phyloP scores from a whole-genome alignment of 2,329 filamentous ascomycete species.

The Penicillium palitans region DNA sequence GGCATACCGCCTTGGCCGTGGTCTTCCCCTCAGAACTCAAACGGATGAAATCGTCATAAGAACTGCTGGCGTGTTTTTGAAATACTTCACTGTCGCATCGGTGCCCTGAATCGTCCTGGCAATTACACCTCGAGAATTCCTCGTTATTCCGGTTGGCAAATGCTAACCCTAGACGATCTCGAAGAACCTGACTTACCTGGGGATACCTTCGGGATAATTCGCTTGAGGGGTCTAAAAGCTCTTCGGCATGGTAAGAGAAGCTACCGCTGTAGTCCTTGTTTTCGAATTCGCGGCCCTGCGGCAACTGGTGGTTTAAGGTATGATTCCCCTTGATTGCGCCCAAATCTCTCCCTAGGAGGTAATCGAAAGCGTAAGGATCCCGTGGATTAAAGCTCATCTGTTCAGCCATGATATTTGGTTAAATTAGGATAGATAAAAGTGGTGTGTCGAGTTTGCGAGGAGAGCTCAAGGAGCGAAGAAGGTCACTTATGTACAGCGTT shows the following conservation, averaged over 20 bases:
- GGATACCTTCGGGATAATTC: slow-evolving; percentile 9
- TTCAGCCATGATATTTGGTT: neutral
- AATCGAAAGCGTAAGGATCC: neutral
- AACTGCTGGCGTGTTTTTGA: neutral
- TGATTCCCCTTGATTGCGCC: slow-evolving; percentile 1
- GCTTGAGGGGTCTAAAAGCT: slow-evolving; percentile 14
- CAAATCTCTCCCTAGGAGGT: neutral
- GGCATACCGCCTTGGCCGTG: neutral
- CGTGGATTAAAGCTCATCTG: neutral
- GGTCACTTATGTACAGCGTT: neutral
- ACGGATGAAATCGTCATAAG: neutral
- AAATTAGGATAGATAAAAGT: neutral
- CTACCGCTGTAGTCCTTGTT: neutral
- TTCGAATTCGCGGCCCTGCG: neutral
- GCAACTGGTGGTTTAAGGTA: neutral
- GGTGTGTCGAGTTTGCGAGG: neutral
- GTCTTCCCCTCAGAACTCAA: neutral
- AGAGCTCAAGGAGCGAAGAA: neutral
- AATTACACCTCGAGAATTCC: slow-evolving; percentile 17
- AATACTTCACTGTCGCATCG: slow-evolving; percentile 1
- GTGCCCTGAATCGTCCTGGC: neutral
- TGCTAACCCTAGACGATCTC: slow-evolving; percentile 9
- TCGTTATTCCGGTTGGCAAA: slow-evolving; percentile 4
- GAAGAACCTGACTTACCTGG: slow-evolving; percentile 15
- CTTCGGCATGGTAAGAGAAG: slow-evolving; percentile 1